A percentile compares a stretch with the other conserved stretches of the same genome.
Conservation (phyloP, 164 flowering plant species). For the Kalanchoe fedtschenkoi region DNA sequence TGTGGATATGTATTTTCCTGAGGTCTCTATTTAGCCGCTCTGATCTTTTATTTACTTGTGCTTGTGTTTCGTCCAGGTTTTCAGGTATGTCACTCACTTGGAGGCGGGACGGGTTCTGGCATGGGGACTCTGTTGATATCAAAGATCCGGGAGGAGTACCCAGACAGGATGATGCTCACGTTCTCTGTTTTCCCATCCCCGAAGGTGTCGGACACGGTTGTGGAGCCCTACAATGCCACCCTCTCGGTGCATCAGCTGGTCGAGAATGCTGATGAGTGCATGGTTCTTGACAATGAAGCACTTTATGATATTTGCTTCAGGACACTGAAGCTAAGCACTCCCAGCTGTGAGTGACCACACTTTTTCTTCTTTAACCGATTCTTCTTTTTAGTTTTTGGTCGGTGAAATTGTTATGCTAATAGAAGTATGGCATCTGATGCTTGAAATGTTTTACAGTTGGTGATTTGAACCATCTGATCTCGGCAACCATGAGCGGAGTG, state of each 20-base stretch:
- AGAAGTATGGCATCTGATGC: too few species aligned
- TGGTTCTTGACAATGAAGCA: conserved; percentile 83
- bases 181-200: conserved; percentile 77
- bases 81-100: conserved; percentile 77
- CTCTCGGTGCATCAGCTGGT: conserved; percentile 77
- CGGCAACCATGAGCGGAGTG: conserved; percentile 83
- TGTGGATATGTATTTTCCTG: too few species aligned
- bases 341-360: conserved; percentile 49
- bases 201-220: conserved; percentile 84
- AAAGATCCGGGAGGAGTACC: conserved; percentile 68
- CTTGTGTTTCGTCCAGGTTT: conserved; percentile 40
- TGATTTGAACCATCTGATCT: conserved; percentile 68
- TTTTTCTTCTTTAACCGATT: too few species aligned
- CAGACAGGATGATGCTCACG: conserved; percentile 64
- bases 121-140: conserved; percentile 79
- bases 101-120: conserved; percentile 84
- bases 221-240: conserved; percentile 84
- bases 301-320: conserved; percentile 78
- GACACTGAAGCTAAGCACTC: conserved; percentile 71
- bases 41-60: not conserved
- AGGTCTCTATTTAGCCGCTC: too few species aligned
- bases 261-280: conserved; percentile 81
- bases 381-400: too few species aligned
- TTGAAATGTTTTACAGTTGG: conserved; percentile 42
- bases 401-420: too few species aligned